Base-by-base conservation (phyloP, 2,329 filamentous ascomycete species). In the Colletotrichum sp. region DNA sequence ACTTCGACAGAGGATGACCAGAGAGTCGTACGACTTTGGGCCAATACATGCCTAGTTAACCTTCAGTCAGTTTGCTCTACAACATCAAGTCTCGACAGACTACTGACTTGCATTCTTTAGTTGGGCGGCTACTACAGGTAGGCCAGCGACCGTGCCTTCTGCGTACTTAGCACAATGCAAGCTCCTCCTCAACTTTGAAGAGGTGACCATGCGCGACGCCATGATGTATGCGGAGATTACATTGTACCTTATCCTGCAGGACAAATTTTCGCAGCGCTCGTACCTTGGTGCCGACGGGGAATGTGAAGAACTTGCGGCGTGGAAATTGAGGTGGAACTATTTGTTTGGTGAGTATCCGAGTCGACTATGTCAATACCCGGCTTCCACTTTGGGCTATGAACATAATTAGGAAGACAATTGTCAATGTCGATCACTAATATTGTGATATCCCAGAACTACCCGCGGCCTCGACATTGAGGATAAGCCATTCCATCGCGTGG, bases 161-260 rank as follows among this genome's bases (percentile, higher is more conserved):
- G 79, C 80, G 7, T 86, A 86, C 64, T 79, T 86, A n/a, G 80
- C 83, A 18, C 85, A 86, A 66, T 86, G 85, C 52, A 83, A 85
- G 28, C 82, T 83, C 38, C 75, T 86, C 6, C 82, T 86, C 15
- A 85, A 80, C 64, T 86, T 86, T 70, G 84, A 85, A 61, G 82
- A 85, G 60, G 83, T 84, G 5, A 85, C 85, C 4, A 85, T 86
- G 80, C 83, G 84, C 36, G 85, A 86, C 36, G 83, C 82, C 3
- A 85, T 86, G 83, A 78, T 86, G 2, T 81, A 85, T 10, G 85
- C 85, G 3, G 85, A 86, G 67, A 84, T 86, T 24, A 79, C 82
- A 64, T 77, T 86, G 2, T 86, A 85, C 66, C 82, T 83, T 8
- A 78, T 79, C 4, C 77, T 86, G 2, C 84, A 85, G 57, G 79